Evolutionary conservation across 1,139 yeast species (phyloP), one percentile per base, ranked within the genome.

Genomic region (Candida pseudocylindracea): DNA sequence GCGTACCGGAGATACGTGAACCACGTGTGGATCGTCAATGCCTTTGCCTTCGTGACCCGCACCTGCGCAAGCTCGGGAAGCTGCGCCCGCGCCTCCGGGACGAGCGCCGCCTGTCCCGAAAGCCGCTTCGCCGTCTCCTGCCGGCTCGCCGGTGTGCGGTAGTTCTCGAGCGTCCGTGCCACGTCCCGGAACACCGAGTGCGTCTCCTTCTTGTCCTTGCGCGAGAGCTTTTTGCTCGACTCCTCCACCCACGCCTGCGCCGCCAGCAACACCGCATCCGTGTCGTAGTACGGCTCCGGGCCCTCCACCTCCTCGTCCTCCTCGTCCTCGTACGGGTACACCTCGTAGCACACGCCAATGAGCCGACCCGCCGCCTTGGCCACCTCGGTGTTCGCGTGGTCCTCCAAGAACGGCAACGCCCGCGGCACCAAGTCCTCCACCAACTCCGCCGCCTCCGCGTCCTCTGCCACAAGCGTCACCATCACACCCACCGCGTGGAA

Each of bases 341-440:
- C 29, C 11, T 30, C 32, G 13, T 30, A 30, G 10, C 26, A 26
- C 12, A 30, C 32, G 10, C 29, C 32, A 10, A 30, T 11, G 8
- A 30, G 29, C 29, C 32, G 25, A 1, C 29, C 32, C 13, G 32
- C 32, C 24, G 32, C 27, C 15, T 30, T 30, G 15, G 32, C 27
- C 13, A 30, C 27, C 11, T 30, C 32, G 10, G 12, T 10, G 24
- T 27, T 28, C 9, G 12, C 4, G 10, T 30, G 29, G 20, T 26
- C 13, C n/a, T 30, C 32, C 9, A 30, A 28, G 26, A 30, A 30
- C 24, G 28, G 32, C 24, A 26, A 20, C 20, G 27, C 26, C 7
- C 27, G 26, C 8, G 27, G 8, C 29, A 30, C 27, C 13, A 26
- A 26, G 12, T 30, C 32, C 27, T 30, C 32, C 10, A 30, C 29